Conservation (phyloP, 768 basidiomycete species). For the Cubamyces sp. region DNA sequence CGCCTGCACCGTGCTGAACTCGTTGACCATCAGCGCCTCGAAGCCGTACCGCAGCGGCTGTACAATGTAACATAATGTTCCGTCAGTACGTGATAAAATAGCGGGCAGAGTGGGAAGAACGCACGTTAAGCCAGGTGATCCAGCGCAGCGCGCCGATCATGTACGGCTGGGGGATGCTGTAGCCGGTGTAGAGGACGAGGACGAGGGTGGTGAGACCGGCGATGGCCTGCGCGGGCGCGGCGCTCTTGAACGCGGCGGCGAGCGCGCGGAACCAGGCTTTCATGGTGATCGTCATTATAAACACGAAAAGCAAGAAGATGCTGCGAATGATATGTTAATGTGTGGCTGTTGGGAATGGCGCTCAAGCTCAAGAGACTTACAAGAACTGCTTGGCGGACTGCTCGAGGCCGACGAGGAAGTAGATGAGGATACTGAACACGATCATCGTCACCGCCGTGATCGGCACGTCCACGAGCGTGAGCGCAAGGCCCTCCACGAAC, state of each 20-base stretch:
- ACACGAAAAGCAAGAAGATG: slow-evolving; percentile 61
- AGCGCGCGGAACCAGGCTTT: slow-evolving; percentile 76
- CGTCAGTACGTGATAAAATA: slow-evolving; percentile 6
- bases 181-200: slow-evolving; percentile 62
- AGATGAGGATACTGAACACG: slow-evolving; percentile 54
- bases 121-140: slow-evolving; percentile 66
- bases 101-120: slow-evolving; percentile 19
- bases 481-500: slow-evolving; percentile 55
- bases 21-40: slow-evolving; percentile 76
- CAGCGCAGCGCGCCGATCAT: slow-evolving; percentile 74
- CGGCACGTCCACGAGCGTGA: slow-evolving; percentile 65
- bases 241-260: slow-evolving; percentile 60
- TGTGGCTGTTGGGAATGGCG: no score
- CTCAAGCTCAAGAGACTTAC: no score
- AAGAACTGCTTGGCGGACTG: slow-evolving; percentile 63
- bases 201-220: slow-evolving; percentile 55
- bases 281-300: slow-evolving; percentile 64
- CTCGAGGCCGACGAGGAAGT: slow-evolving; percentile 66
- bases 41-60: slow-evolving; percentile 75
- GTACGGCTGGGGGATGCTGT: slow-evolving; percentile 58
- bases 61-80: slow-evolving; percentile 17
- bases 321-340: slow-evolving; percentile 45
- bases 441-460: slow-evolving; percentile 52
- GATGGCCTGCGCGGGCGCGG: slow-evolving; percentile 65
- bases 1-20: slow-evolving; percentile 75